Evolutionary conservation across 768 basidiomycete species (phyloP).

Genomic region (Calocybe indica): DNA sequence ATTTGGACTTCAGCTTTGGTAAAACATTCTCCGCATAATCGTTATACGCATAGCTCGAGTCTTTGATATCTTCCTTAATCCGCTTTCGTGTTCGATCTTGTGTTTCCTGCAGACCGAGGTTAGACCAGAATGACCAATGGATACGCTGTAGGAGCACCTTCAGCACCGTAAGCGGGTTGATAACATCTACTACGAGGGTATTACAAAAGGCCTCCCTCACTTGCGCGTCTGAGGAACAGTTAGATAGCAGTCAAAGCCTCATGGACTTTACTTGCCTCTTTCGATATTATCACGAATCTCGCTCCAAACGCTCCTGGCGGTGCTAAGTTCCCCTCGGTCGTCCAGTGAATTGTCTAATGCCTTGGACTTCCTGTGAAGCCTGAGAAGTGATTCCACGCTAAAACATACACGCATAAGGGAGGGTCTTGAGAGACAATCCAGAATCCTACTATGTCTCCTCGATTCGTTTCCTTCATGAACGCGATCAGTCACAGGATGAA

Average conservation of each 20-base stretch:
- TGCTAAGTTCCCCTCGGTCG: constrained; percentile 59
- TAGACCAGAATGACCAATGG: neutral
- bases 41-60: constrained; percentile 66
- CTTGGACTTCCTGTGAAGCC: constrained; percentile 66
- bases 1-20: constrained; percentile 74
- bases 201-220: constrained; percentile 73
- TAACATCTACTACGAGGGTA: constrained; percentile 67
- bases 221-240: constrained; percentile 58
- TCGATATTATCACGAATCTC: constrained; percentile 85
- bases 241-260: neutral
- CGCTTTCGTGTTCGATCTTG: constrained; percentile 90
- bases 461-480: constrained; percentile 57
- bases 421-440: neutral
- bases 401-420: constrained; percentile 5
- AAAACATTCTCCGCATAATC: constrained; percentile 79
- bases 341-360: constrained; percentile 68
- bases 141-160: constrained; percentile 40
- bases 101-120: constrained; percentile 51
- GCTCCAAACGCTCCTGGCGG: constrained; percentile 69
- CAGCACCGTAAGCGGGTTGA: constrained; percentile 58
- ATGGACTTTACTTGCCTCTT: constrained; percentile 44
- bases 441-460: constrained; percentile 77
- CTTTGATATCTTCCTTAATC: constrained; percentile 87
- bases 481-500: constrained; percentile 14
- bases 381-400: constrained; percentile 72